Base-by-base conservation (phyloP, 2,329 filamentous ascomycete species). In the Aspergillus spinulosporus region DNA sequence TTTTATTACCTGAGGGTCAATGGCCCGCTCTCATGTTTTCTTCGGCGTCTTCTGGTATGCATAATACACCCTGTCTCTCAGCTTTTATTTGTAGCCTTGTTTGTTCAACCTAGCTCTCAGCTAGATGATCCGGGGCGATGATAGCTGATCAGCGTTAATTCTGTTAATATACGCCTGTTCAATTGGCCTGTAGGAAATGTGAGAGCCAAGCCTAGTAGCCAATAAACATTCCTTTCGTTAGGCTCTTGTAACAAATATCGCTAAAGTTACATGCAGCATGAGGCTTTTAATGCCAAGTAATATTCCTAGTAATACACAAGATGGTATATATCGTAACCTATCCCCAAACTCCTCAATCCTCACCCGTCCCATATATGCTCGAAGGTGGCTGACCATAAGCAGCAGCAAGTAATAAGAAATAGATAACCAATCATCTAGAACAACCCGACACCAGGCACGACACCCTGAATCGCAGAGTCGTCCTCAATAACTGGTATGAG, bases 401-500 rank as follows among this genome's bases (percentile, higher is more conserved):
- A 44, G 21, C 14, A 32, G 40, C 15, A 44, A 31, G 15, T 26
- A 7, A 5, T 15, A 49, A 8, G 9, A 8, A 31, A n/a, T 12
- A 48, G 3, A 15, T 8, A 31, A 5, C 28, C 12, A 34, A 14
- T 11, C 8, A 31, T 32, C 34, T 45, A 53, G 8, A 70, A 71
- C 52, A 72, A 58, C 31, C 69, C 70, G 48, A 62, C 66, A 47
- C 66, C 66, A 5, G 69, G 66, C 28, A 68, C 64, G 28, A 72
- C 59, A 0, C 60, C 64, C 49, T 65, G 66, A 29, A 72, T 50
- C 1, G 63, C 61, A 7, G 65, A 64, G 48, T 73, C 69, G 2
- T 64, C 68, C 45, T 71, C 71, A 28, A 72, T 64, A 12, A 70
- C 49, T 14, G 70, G 66, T 54, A 64, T 62, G 42, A 75, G 60